Evolutionary conservation across 1,284 basidiomycete genomes (phyloP).

Genomic region (Chondrostereum purpureum): DNA sequence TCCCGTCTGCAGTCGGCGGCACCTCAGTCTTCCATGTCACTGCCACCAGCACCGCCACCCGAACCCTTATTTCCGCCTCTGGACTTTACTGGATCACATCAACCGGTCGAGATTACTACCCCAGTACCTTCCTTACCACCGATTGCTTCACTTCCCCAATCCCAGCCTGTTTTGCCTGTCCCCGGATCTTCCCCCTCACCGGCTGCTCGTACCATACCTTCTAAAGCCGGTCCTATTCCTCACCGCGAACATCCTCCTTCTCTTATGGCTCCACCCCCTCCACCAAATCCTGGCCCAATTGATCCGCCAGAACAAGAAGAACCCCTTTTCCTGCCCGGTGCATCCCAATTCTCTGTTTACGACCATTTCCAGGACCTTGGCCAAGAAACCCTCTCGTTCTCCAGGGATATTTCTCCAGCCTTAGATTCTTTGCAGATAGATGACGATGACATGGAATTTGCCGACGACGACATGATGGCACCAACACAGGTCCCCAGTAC

Average conservation of each 20-base stretch:
- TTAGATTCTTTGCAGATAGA: conserved; percentile 1
- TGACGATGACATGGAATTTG: conserved; percentile 11
- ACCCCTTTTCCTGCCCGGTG: conserved; percentile 58
- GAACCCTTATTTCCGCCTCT: neutral
- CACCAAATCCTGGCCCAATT: conserved; percentile 14
- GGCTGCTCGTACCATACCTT: neutral
- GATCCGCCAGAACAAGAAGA: conserved; percentile 24
- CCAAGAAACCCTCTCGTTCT: conserved; percentile 7
- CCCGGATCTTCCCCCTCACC: conserved; percentile 4
- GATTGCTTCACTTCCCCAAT: no score
- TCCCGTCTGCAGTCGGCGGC: conserved; percentile 20
- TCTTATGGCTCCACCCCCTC: conserved; percentile 20
- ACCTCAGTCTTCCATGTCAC: conserved; percentile 21
- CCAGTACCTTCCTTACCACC: no score
- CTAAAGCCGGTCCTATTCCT: conserved; percentile 15
- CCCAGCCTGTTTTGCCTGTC: no score
- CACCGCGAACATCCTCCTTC: conserved; percentile 17
- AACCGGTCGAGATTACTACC: no score
- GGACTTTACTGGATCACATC: neutral
- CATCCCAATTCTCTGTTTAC: conserved; percentile 51
- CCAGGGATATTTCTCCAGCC: neutral
- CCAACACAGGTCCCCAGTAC: conserved; percentile 37
- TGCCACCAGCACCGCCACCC: conserved; percentile 7
- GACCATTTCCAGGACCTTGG: conserved; percentile 8
- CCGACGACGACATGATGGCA: conserved; percentile 35